These are phyloP conservation scores for Talaromyces sp. DNA, from an alignment of 2,329 filamentous ascomycete species.

Conservation along the genomic window DNA sequence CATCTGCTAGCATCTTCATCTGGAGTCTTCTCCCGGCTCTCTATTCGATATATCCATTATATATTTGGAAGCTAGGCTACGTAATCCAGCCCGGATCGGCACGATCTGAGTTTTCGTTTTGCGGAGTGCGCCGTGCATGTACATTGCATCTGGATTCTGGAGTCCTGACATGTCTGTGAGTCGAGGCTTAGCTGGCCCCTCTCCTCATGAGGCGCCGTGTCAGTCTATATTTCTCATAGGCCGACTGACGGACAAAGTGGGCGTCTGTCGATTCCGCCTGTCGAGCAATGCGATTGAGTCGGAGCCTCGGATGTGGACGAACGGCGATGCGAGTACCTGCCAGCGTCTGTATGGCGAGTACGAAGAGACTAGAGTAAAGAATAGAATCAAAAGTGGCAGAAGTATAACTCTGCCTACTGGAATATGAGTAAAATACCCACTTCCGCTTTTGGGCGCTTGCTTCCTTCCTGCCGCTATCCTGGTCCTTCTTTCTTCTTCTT, in stretches of 20 bases:
- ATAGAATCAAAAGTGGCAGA: background rate
- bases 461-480: background rate
- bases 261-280: background rate
- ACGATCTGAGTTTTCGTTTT: slow-evolving; percentile 6
- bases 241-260: background rate
- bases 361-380: background rate
- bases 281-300: background rate
- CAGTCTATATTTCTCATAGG: background rate
- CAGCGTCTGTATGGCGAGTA: no score
- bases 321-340: no score
- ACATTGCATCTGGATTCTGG: background rate
- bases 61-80: background rate
- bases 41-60: background rate
- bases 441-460: slow-evolving; percentile 6
- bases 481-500: background rate
- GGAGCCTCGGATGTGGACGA: no score
- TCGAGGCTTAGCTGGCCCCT: background rate
- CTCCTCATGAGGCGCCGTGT: background rate
- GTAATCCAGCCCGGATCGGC: slow-evolving; percentile 6
- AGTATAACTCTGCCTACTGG: background rate
- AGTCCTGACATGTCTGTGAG: background rate
- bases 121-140: slow-evolving; percentile 4
- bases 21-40: background rate
- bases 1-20: background rate
- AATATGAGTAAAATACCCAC: background rate